Evolutionary conservation across 2,329 filamentous ascomycete species (phyloP).

Genomic region (Diaporthe sp.): DNA sequence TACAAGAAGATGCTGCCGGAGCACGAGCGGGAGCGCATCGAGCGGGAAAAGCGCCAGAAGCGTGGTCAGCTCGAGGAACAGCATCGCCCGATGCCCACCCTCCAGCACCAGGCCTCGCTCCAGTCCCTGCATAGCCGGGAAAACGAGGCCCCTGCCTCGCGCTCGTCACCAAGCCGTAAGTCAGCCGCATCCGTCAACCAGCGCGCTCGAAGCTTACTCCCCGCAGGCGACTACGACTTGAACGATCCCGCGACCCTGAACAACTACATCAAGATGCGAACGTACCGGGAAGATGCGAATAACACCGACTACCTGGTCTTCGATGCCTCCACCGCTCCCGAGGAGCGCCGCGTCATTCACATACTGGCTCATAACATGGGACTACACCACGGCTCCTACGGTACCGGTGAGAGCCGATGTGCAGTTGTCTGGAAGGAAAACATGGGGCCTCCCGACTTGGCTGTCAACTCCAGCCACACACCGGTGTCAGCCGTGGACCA

Average conservation of each 20-base stretch:
- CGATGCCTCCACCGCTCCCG: conserved; percentile 82
- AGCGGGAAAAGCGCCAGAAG: conserved; percentile 96
- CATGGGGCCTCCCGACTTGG: conserved; percentile 69
- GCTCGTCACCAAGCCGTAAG: conserved; percentile 64
- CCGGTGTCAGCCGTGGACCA: conserved; percentile 46
- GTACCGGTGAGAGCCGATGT: conserved; percentile 82
- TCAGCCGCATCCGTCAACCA: conserved; percentile 2
- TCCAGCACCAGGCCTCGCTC: conserved; percentile 89
- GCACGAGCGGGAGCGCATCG: conserved; percentile 94
- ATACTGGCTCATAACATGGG: conserved; percentile 96
- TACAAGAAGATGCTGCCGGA: conserved; percentile 99
- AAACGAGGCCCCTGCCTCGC: conserved; percentile 69
- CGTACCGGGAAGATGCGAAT: conserved; percentile 39
- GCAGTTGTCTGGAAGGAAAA: conserved; percentile 42
- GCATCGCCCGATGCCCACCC: conserved; percentile 78
- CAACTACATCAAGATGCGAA: conserved; percentile 87
- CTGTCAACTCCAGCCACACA: conserved; percentile 81
- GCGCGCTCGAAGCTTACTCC: background rate
- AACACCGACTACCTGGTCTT: conserved; percentile 85
- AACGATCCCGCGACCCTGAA: conserved; percentile 91
- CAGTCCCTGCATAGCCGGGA: conserved; percentile 79
- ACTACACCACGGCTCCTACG: conserved; percentile 90
- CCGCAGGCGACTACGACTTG: conserved; percentile 68
- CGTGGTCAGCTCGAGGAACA: conserved; percentile 97
- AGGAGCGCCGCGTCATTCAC: conserved; percentile 91